Base-by-base conservation (phyloP, 129 eudicot species). In the Ambrosia artemisiifolia region DNA sequence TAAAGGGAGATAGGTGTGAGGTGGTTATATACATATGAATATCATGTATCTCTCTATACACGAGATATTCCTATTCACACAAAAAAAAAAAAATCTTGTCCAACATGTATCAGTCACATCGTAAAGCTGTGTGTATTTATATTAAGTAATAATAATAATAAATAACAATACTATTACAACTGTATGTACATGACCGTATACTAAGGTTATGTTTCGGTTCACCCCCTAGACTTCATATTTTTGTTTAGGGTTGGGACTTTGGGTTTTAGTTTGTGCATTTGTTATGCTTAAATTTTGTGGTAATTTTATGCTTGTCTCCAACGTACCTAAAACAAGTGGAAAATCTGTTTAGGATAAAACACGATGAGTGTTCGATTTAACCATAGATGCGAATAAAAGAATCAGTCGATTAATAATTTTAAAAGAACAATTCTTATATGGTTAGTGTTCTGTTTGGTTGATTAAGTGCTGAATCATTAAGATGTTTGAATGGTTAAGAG, bases 101-200 rank as follows among this genome's bases (percentile, higher is more conserved):
- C 11, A 44, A 50, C 47, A 49, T 70, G 44, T 38, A 70, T 69
- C 53, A 46, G 20, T 77, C 71, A 77, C 76, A 62, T 77, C 81
- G 71, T 77, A 77, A 47, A 20, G 18, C 35, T 77, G 24, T 57
- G 50, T 46, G 44, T 76, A 30, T 40, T 8, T 75, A 44, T 24
- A 9, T 32, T 1, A 18, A 16, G 16, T 35, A 42, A n/a, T 57
- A 38, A 5, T 7, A 7, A 40, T 6, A 6, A 6, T 6, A 6
- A 40, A 40, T 40, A 40, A 40, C 10, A 8, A 10, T 40, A 28
- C 50, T 56, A 56, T 20, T 12, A 19, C 71, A 46, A 51, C 55
- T 46, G 57, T 65, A 65, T 38, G 42, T 63, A 51, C 13, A 17
- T 17, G 54, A 34, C 36, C 51, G 72, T 64, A 65, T 74, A 36